Percentiles rank a stretch among this genome's conserved stretches.
Evolutionary conservation across 2,329 filamentous ascomycete genomes (phyloP).

Genomic region (Botrytis cinerea): DNA sequence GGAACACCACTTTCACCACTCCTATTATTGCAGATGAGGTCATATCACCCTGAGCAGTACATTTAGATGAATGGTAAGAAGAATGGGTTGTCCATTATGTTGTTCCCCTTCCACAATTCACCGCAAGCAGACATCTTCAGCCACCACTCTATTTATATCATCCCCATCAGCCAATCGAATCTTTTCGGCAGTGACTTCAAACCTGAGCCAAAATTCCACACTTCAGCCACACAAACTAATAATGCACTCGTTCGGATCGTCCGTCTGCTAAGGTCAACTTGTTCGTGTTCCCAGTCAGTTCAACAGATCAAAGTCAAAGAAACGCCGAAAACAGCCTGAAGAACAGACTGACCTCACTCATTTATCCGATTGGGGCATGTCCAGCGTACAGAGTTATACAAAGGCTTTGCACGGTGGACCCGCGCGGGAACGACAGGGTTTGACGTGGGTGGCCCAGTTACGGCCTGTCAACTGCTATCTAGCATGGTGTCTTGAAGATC

Average conservation of each 20-base stretch:
- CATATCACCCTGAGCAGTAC: background rate
- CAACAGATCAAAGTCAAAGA: background rate
- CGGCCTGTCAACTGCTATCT: background rate
- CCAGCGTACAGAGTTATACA: background rate
- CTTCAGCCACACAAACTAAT: background rate
- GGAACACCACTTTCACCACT: background rate
- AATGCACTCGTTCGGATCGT: background rate
- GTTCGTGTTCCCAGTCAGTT: background rate
- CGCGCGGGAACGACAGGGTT: background rate
- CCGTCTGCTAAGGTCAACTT: background rate
- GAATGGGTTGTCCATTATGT: background rate
- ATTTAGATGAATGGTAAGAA: background rate
- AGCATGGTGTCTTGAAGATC: background rate
- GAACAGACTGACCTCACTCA: background rate
- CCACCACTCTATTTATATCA: constrained; percentile 17
- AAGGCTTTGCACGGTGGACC: background rate
- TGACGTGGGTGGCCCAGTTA: background rate
- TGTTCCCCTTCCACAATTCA: background rate
- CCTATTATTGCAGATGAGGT: background rate
- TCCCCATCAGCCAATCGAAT: background rate
- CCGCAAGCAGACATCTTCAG: background rate
- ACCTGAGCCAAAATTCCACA: background rate
- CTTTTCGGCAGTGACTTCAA: background rate
- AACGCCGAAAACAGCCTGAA: constrained; percentile 1
- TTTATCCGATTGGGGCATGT: background rate